Percentiles rank a stretch among this genome's conserved stretches.
These are phyloP conservation scores for Penicillium cosmopolitanum DNA, from an alignment of 495 filamentous ascomycete genomes.

Conservation along the genomic window DNA sequence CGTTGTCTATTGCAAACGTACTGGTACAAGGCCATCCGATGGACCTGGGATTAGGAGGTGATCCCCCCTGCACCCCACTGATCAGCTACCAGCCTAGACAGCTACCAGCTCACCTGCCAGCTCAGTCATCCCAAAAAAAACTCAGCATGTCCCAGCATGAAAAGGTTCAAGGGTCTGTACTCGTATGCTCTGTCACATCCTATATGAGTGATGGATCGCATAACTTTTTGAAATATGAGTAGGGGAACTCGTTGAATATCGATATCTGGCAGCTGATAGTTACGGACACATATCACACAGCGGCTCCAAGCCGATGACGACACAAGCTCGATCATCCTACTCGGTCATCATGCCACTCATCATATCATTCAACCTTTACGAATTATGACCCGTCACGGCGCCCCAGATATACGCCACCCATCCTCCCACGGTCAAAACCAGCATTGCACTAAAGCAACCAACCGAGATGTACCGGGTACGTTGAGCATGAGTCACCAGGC, in stretches of 20 bases:
- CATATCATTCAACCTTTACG: constrained; percentile 9
- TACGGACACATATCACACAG: neutral
- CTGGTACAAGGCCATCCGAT: neutral
- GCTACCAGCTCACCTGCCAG: no score
- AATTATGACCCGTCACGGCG: constrained; percentile 43
- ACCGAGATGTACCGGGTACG: constrained; percentile 33
- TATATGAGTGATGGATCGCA: no score
- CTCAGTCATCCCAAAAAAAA: no score
- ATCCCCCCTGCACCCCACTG: neutral
- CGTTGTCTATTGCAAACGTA: neutral
- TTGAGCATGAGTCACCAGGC: constrained; percentile 23
- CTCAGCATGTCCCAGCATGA: no score
- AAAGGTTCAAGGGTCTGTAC: no score
- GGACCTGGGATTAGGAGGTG: neutral
- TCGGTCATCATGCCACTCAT: neutral
- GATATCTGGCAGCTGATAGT: neutral
- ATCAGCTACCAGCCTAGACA: no score
- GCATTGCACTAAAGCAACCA: constrained; percentile 34
- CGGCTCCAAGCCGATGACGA: neutral
- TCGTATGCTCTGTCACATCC: no score
- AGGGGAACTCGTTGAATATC: neutral
- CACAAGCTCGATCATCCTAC: neutral
- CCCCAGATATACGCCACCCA: constrained; percentile 54
- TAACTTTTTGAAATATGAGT: neutral
- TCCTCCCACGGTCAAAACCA: constrained; percentile 35